Base-by-base conservation (phyloP, 371 early-diverging fungal genomes). In the Mycotypha africana region DNA sequence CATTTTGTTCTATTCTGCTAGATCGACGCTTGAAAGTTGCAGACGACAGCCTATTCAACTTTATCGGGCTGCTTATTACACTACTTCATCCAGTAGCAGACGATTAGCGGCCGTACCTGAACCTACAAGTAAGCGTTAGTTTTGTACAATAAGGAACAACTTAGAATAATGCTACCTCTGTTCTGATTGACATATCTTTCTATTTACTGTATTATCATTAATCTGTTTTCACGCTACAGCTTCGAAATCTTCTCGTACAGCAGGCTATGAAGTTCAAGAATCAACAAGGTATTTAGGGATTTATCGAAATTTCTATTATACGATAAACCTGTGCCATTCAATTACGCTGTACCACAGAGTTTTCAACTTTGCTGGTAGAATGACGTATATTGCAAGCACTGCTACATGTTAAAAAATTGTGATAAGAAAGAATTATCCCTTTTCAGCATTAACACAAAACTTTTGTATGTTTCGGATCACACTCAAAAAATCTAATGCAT, bases 81-180 rank as follows among this genome's bases (percentile, higher is more conserved):
- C 49, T 15, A 55, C 49, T 9, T 33, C 23, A 15, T 40, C 41
- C 22, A 10, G 19, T 28, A 38, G 45, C 14, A 54, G 38, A 15
- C 41, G 23, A 3, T 21, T 45, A 14, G 33, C 49, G n/a, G 49
- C 56, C 10, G 41, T 55, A 31, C 49, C 56, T 55, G 49, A 55
- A 31, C 40, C 38, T 23, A 35, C 56, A 41, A 36, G 56, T 55
- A 55, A 31, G 35, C 11, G 15, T 14, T 12, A 25, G 19, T 28
- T 9, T 22, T 32, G 4, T 24, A 22, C n/a, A 6, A 28, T 8
- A 6, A 28, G 6, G 6, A 6, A 28, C 30, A 28, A 12, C n/a
- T 21, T 9, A 2, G 10, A 20, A 6, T 5, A 25, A 12, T 19
- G 37, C 4, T 17, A 15, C 16, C 10, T 16, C 16, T 20, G 8